A percentile compares a stretch with the other conserved stretches of the same genome.
These are phyloP conservation scores for Platanthera zijinensis DNA, from an alignment of 106 monocot species.

Conservation along the genomic window DNA sequence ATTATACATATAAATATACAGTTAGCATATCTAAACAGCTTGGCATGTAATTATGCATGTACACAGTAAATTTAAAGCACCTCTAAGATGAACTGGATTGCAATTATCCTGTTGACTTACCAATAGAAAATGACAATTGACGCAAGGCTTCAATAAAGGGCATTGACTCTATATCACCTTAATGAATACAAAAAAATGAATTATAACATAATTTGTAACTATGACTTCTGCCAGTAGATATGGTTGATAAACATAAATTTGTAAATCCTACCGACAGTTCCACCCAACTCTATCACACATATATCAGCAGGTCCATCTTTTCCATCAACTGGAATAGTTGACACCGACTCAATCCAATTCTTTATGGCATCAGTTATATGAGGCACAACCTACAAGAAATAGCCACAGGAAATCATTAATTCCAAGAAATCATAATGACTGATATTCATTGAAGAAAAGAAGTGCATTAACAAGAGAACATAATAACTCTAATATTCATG, in stretches of 20 bases:
- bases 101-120: conserved; percentile 13
- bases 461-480: too few relatives aligned
- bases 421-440: background rate
- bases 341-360: conserved; percentile 66
- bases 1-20: too few relatives aligned
- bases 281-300: conserved; percentile 80
- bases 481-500: too few relatives aligned
- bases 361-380: conserved; percentile 80
- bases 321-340: conserved; percentile 59
- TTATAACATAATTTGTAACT: background rate
- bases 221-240: background rate
- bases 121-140: conserved; percentile 79
- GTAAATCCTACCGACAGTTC: conserved; percentile 57
- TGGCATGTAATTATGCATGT: too few relatives aligned
- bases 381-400: conserved; percentile 49
- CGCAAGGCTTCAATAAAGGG: conserved; percentile 80
- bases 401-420: background rate
- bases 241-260: background rate
- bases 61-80: background rate
- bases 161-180: conserved; percentile 89
- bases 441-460: background rate
- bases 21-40: too few relatives aligned
- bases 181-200: background rate
- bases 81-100: background rate
- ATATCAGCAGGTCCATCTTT: conserved; percentile 55